Base-by-base conservation (phyloP, 495 filamentous ascomycete species). In the Opeltia flavorubescens region DNA sequence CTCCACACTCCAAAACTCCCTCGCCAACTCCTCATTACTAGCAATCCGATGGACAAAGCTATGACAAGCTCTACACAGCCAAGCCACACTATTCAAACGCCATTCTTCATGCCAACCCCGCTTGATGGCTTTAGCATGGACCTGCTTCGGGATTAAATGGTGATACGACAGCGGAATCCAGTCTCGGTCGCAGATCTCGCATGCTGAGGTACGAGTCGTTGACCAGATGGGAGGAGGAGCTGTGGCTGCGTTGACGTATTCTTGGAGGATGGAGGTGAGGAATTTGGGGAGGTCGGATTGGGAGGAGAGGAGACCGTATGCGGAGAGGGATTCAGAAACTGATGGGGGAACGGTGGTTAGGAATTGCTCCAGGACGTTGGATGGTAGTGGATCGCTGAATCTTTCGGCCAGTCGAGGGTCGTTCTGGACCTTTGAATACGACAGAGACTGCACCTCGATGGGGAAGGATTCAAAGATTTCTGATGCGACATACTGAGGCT, bases 21-120 rank as follows among this genome's bases (percentile, higher is more conserved):
- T 69, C 11, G 85, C 86, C 53, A 94, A 62, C 56, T 85, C 85
- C 71, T 94, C 87, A 58, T 89, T 86, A 3, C 62, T 66, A 12
- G 77, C 80, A 55, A 84, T 73, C 28, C 75, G 62, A 71, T 94
- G 87, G 60, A 94, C 85, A 59, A 87, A 86, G 27, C 71, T 73
- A 71, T 94, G 87, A 55, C 87, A 94, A 13, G 87, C 84, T 18
- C 86, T 72, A 66, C 87, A 94, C 55, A 94, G 60, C 86, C 86
- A 94, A 25, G 87, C 87, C 23, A 93, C 86, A 59, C 75, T 86
- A 59, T 84, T 76, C 62, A 89, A 54, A 65, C 76, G 71, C 68
- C 80, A 79, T 50, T 78, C 76, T 13, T 74, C 70, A 68, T 87
- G 83, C 86, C 86, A 93, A 3, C 85, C 84, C 25, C 84, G 68